Conservation (phyloP, 495 filamentous ascomycete species). For the Penicillium crystallinum region DNA sequence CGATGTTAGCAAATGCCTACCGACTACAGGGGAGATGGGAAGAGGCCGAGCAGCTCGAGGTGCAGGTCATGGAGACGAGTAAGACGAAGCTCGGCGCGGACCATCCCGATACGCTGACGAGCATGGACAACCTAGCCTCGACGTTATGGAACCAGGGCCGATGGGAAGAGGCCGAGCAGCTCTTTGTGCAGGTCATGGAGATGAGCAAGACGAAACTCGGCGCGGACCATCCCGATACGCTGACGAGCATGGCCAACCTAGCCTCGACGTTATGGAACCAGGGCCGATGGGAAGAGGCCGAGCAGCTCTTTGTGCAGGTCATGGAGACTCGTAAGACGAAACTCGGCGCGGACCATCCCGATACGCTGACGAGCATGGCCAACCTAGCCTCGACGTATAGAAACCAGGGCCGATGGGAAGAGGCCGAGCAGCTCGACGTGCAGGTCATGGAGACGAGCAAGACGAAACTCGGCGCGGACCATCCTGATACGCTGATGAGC, state of each 20-base stretch:
- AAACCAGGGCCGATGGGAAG: not conserved
- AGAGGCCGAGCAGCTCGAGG: constrained; percentile 14
- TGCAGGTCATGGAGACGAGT: not conserved
- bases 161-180: not conserved
- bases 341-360: not conserved
- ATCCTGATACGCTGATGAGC: not conserved
- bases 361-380: not conserved
- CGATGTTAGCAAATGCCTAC: constrained; percentile 20
- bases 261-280: not conserved
- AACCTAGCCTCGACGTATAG: not conserved
- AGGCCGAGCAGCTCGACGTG: not conserved
- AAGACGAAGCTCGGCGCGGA: not conserved
- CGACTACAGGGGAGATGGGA: constrained; percentile 19
- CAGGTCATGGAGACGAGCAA: not conserved
- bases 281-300: not conserved
- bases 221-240: not conserved
- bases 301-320: not conserved
- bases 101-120: not conserved
- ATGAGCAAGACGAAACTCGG: not conserved
- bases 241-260: not conserved
- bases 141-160: not conserved
- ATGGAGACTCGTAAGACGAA: not conserved
- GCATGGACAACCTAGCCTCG: not conserved
- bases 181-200: not conserved
- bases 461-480: not conserved